Percentiles rank a stretch among this genome's conserved stretches.
phyloP scores from a whole-genome alignment of 1,284 basidiomycete species.

The Moesziomyces globuligerus region DNA sequence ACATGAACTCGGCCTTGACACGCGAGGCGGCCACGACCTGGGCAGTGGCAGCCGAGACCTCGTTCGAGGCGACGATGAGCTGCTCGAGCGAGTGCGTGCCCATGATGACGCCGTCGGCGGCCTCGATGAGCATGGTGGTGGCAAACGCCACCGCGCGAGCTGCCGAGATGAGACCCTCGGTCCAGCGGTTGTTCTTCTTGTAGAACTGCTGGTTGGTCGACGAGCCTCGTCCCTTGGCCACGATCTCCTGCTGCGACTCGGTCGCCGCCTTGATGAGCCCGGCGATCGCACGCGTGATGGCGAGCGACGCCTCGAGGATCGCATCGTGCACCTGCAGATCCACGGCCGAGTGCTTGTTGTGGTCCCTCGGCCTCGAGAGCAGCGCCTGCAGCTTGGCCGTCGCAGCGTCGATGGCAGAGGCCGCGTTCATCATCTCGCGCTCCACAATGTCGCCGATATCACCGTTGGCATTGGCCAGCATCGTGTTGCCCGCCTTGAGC shows the following conservation, averaged over 20 bases:
- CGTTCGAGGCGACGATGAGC: slow-evolving; percentile 98
- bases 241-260: slow-evolving; percentile 97
- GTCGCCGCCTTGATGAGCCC: slow-evolving; percentile 95
- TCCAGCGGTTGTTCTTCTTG: slow-evolving; percentile 99
- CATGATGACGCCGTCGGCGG: slow-evolving; percentile 94
- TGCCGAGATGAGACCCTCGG: slow-evolving; percentile 97
- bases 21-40: slow-evolving; percentile 98
- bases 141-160: slow-evolving; percentile 98
- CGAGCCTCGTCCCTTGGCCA: slow-evolving; percentile 90
- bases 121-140: slow-evolving; percentile 95
- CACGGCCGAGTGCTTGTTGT: slow-evolving; percentile 82
- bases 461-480: slow-evolving; percentile 81
- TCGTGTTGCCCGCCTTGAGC: slow-evolving; percentile 83
- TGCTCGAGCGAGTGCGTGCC: slow-evolving; percentile 97
- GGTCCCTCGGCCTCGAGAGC: slow-evolving; percentile 87
- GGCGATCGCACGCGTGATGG: slow-evolving; percentile 93
- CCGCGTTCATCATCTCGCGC: slow-evolving; percentile 93
- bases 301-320: slow-evolving; percentile 90
- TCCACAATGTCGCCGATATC: slow-evolving; percentile 97
- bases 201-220: slow-evolving; percentile 94
- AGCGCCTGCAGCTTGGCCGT: slow-evolving; percentile 89
- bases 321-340: slow-evolving; percentile 98
- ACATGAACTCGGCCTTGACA: slow-evolving; percentile 98
- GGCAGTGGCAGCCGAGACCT: slow-evolving; percentile 94
- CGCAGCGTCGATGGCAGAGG: slow-evolving; percentile 90